Conservation (phyloP, 495 filamentous ascomycete species). For the Astrothelium subdiscretum region DNA sequence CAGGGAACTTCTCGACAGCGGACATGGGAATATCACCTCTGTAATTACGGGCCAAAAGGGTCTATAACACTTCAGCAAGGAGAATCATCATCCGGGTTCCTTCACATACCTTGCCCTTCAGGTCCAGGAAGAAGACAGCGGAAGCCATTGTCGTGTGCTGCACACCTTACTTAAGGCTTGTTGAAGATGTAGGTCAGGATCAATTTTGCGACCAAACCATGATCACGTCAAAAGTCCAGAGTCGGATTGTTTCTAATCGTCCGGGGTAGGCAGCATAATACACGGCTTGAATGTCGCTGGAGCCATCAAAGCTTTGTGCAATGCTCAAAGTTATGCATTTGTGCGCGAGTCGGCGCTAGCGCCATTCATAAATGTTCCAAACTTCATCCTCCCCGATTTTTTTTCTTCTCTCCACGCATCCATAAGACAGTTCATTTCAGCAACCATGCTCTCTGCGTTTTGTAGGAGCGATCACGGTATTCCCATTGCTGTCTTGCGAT, state of each 20-base stretch:
- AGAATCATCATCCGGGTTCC: neutral
- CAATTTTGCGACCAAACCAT: neutral
- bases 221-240: neutral
- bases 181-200: neutral
- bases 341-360: neutral
- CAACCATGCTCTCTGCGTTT: constrained; percentile 38
- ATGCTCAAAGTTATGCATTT: neutral
- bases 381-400: neutral
- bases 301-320: neutral
- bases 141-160: constrained; percentile 64
- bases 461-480: neutral
- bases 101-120: constrained; percentile 89
- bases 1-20: constrained; percentile 95
- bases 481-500: constrained; percentile 67
- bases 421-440: constrained; percentile 59
- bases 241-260: neutral
- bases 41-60: constrained; percentile 97
- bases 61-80: constrained; percentile 38
- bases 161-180: neutral
- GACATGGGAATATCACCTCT: constrained; percentile 99
- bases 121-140: constrained; percentile 95
- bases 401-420: constrained; percentile 4
- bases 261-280: neutral
- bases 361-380: neutral
- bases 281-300: too few relatives aligned